Evolutionary conservation across 371 early-diverging fungal genomes (phyloP).

Genomic region (Mortierella sp.): DNA sequence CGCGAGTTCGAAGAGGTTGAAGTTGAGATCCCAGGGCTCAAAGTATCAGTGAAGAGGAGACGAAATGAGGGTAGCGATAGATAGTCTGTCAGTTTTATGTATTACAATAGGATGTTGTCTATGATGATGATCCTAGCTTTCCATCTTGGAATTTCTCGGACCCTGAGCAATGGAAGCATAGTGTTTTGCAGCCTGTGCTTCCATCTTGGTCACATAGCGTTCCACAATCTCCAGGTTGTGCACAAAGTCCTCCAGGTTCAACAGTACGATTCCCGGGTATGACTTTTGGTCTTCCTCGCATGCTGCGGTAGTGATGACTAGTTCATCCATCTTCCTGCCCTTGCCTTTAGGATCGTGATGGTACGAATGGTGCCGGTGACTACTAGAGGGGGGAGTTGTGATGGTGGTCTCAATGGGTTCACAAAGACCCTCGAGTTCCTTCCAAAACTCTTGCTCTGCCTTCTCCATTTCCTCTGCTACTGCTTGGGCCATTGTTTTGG

Average conservation of each 20-base stretch:
- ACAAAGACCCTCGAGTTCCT: constrained; percentile 18
- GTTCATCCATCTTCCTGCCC: not conserved
- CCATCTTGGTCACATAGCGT: constrained; percentile 1
- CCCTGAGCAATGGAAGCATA: no score
- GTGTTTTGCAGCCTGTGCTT: constrained; percentile 5
- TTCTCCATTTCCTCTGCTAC: constrained; percentile 11
- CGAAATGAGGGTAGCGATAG: no score
- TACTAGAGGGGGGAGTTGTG: no score
- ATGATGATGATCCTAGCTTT: no score
- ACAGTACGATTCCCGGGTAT: constrained; percentile 5
- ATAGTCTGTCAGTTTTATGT: no score
- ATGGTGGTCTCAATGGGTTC: not conserved
- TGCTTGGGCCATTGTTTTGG: constrained; percentile 9
- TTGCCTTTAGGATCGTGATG: not conserved
- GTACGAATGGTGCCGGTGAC: no score
- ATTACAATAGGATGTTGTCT: no score
- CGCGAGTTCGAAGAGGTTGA: no score
- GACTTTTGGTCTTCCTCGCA: not conserved
- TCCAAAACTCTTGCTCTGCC: constrained; percentile 12
- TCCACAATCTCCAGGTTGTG: constrained; percentile 15
- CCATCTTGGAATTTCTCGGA: no score
- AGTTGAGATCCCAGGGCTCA: no score
- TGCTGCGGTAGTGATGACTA: not conserved
- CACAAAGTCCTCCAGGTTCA: constrained; percentile 15
- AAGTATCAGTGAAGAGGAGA: no score